Conservation (phyloP, 1,284 basidiomycete species). For the Cutaneotrichosporon sp. region DNA sequence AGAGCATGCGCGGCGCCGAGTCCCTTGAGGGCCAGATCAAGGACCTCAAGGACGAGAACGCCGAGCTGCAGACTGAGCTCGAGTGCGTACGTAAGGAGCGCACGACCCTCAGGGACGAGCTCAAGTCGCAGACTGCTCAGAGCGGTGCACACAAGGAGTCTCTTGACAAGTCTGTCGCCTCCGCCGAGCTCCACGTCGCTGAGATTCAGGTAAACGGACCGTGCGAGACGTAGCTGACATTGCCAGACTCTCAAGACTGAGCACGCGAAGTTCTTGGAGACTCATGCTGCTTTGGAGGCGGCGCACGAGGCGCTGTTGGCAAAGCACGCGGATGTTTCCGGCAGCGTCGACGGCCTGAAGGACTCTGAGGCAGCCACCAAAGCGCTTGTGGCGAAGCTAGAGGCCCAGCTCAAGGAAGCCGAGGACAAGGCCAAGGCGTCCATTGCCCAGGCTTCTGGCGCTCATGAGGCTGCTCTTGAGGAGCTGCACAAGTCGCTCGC, state of each 20-base stretch:
- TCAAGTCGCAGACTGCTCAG: conserved; percentile 4
- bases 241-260: conserved; percentile 14
- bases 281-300: conserved; percentile 22
- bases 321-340: conserved; percentile 21
- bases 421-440: conserved; percentile 15
- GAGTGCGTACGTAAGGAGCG: conserved; percentile 16
- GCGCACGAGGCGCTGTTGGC: conserved; percentile 22
- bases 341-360: conserved; percentile 20
- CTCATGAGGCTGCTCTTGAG: neutral
- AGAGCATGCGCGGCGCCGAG: conserved; percentile 13
- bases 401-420: conserved; percentile 20
- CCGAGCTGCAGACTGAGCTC: conserved; percentile 17
- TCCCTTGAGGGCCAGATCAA: conserved; percentile 19
- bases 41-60: conserved; percentile 25
- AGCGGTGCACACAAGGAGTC: conserved; percentile 8
- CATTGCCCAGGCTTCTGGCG: neutral
- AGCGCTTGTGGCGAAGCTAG: conserved; percentile 21
- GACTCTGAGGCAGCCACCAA: conserved; percentile 15
- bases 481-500: conserved; percentile 9
- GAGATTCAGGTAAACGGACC: conserved; percentile 18
- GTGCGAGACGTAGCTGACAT: neutral
- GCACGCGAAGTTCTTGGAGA: conserved; percentile 20
- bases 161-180: conserved; percentile 8
- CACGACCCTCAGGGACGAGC: conserved; percentile 9
- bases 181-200: conserved; percentile 11